Conservation (phyloP, 768 basidiomycete genomes). For the Boletus coccyginus region DNA sequence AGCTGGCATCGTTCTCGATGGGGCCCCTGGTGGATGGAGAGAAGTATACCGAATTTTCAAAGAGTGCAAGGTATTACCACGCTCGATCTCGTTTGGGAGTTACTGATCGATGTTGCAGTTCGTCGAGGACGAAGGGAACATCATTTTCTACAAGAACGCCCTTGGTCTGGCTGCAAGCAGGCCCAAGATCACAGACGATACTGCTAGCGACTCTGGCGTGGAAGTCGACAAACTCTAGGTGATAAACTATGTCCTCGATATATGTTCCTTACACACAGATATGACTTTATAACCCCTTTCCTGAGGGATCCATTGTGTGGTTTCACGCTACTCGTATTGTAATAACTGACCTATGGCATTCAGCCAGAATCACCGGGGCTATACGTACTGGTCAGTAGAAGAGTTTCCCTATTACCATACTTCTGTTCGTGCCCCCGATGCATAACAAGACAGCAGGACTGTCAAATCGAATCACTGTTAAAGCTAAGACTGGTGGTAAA, state of each 20-base stretch:
- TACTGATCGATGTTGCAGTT: slow-evolving; percentile 45
- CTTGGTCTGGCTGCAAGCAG: slow-evolving; percentile 70
- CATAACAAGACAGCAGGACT: too few species aligned
- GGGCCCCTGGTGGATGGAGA: slow-evolving; percentile 74
- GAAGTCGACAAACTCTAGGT: slow-evolving; percentile 44
- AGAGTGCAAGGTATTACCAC: slow-evolving; percentile 62
- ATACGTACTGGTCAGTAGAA: too few species aligned
- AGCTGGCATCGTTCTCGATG: slow-evolving; percentile 60
- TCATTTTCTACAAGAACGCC: slow-evolving; percentile 90
- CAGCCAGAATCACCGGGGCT: too few species aligned
- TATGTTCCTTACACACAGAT: slow-evolving; percentile 9
- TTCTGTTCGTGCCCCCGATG: too few species aligned
- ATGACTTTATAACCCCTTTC: neutral
- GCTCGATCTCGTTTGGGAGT: neutral
- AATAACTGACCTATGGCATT: too few species aligned
- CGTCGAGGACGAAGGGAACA: slow-evolving; percentile 90
- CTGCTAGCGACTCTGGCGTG: slow-evolving; percentile 64
- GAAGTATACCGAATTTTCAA: slow-evolving; percentile 76
- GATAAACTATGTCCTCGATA: slow-evolving; percentile 1
- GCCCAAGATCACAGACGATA: slow-evolving; percentile 60
- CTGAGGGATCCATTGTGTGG: neutral
- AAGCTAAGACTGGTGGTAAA: too few species aligned
- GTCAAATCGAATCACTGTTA: too few species aligned
- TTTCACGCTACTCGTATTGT: neutral
- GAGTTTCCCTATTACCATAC: too few species aligned